These are phyloP conservation scores for Hymenoscyphus albidus DNA, from an alignment of 2,329 filamentous ascomycete species.

Conservation along the genomic window DNA sequence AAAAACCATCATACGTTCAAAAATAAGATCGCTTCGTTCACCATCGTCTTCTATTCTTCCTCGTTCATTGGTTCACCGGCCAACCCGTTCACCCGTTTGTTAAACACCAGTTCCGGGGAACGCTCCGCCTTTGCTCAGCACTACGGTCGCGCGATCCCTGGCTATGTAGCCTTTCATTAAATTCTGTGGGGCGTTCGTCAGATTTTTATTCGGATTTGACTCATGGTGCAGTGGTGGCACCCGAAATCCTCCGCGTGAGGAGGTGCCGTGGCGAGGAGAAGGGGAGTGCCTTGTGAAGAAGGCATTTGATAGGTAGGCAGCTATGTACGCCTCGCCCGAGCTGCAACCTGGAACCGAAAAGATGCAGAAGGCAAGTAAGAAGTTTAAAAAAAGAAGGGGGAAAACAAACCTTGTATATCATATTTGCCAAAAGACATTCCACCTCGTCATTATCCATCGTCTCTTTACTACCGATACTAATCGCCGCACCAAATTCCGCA, in stretches of 20 bases:
- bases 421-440: conserved; percentile 89
- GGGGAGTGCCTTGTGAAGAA: conserved; percentile 17
- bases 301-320: conserved; percentile 7
- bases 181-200: conserved; percentile 26
- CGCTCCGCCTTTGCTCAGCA: conserved; percentile 86
- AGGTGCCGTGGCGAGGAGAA: conserved; percentile 9
- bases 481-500: conserved; percentile 77
- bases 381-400: conserved; percentile 1
- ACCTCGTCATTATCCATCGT: conserved; percentile 84
- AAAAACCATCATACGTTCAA: not conserved
- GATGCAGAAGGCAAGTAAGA: conserved; percentile 2
- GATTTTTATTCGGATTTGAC: conserved; percentile 9
- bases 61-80: conserved; percentile 6
- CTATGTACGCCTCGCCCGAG: not conserved
- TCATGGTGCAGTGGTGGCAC: conserved; percentile 11
- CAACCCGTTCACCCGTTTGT: conserved; percentile 12
- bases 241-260: conserved; percentile 14
- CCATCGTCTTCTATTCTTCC: not conserved
- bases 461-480: conserved; percentile 67
- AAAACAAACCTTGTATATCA: conserved; percentile 90
- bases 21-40: not conserved
- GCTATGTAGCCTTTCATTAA: conserved; percentile 97
- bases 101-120: conserved; percentile 84
- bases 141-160: conserved; percentile 82
- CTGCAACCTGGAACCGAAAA: not conserved